Evolutionary conservation across 2,329 filamentous ascomycete species (phyloP).

Genomic region (Hypomyces rosellus): DNA sequence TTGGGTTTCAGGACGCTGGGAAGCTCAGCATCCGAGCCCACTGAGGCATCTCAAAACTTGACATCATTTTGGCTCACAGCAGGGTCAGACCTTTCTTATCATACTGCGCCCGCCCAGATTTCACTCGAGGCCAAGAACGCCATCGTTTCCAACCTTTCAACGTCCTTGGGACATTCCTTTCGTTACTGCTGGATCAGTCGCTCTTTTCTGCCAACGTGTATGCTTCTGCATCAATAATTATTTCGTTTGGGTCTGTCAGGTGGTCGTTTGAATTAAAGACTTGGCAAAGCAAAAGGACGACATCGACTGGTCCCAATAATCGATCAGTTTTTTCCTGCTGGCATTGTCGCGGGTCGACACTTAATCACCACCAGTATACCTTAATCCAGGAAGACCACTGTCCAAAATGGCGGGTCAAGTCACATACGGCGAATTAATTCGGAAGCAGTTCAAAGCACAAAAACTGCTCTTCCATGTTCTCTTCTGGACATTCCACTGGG

Average conservation of each 20-base stretch:
- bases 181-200: conserved; percentile 54
- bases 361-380: conserved; percentile 24
- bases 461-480: conserved; percentile 76
- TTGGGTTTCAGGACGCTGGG: conserved; percentile 10
- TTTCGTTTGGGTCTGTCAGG: conserved; percentile 1
- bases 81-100: conserved; percentile 8
- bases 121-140: not conserved
- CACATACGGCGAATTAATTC: conserved; percentile 39
- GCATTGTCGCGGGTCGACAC: conserved; percentile 45
- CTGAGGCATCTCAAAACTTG: conserved; percentile 1
- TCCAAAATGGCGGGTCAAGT: conserved; percentile 34
- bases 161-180: conserved; percentile 9
- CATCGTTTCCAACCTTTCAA: conserved; percentile 3
- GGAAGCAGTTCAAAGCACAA: conserved; percentile 59
- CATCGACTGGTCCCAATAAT: not conserved
- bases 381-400: conserved; percentile 10
- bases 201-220: conserved; percentile 28
- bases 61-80: not conserved
- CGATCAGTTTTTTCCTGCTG: not conserved
- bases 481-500: conserved; percentile 75
- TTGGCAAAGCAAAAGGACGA: not conserved
- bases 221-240: conserved; percentile 8
- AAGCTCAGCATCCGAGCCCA: conserved; percentile 9
- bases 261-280: not conserved
- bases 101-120: conserved; percentile 2